Conservation (phyloP, 371 early-diverging fungal species). For the Thermomucor indicae-seudaticae region DNA sequence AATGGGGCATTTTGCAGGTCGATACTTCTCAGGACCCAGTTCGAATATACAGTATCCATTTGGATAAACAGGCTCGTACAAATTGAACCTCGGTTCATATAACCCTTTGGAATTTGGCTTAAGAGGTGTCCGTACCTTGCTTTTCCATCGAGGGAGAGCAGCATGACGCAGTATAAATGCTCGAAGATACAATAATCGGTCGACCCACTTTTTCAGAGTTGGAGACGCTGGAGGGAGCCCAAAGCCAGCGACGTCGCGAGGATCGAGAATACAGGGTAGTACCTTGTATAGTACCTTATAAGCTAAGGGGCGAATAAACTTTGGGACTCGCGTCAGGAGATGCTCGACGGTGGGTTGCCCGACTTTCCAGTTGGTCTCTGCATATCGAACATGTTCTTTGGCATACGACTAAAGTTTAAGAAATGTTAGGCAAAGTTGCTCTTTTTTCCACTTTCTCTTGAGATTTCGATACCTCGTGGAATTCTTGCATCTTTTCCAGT, state of each 20-base stretch:
- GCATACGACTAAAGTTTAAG: conserved; percentile 2
- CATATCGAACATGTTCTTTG: conserved; percentile 9
- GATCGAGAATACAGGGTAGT: conserved; percentile 19
- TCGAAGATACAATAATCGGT: conserved; percentile 10
- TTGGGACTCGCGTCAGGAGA: conserved; percentile 19
- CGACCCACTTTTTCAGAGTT: conserved; percentile 6
- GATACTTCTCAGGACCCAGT: conserved; percentile 34
- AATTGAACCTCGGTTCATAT: conserved; percentile 23
- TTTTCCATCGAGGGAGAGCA: conserved; percentile 22
- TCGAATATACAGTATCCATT: conserved; percentile 35
- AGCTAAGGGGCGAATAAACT: conserved; percentile 14
- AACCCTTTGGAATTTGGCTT: conserved; percentile 18
- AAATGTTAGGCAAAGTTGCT: background rate
- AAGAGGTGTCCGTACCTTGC: conserved; percentile 22
- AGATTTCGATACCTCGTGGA: conserved; percentile 20
- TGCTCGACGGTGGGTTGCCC: conserved; percentile 29
- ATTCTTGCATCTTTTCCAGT: conserved; percentile 28
- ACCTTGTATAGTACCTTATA: conserved; percentile 3
- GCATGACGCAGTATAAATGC: conserved; percentile 23
- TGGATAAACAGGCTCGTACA: conserved; percentile 22
- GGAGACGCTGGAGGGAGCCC: conserved; percentile 17
- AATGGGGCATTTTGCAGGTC: conserved; percentile 11
- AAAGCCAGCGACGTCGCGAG: conserved; percentile 23
- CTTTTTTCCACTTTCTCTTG: background rate
- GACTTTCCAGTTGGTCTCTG: conserved; percentile 19